Conservation (phyloP, 2,329 filamentous ascomycete species). For the Myriosclerotinia curreyana region DNA sequence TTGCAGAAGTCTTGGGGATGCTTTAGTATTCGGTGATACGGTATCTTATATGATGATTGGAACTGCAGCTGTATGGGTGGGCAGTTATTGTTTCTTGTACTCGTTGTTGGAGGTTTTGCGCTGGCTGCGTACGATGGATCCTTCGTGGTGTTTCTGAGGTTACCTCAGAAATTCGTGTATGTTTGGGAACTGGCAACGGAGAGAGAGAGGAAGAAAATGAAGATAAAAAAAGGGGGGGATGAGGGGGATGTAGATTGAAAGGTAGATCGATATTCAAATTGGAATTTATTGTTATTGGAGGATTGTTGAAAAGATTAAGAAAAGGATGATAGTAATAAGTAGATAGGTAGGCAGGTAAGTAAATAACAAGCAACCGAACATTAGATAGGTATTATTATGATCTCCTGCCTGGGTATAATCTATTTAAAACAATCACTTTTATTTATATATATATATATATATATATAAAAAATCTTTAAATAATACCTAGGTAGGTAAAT, state of each 20-base stretch:
- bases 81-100: slow-evolving; percentile 9
- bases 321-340: too few species aligned
- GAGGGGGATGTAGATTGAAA: not conserved
- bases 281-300: not conserved
- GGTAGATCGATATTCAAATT: not conserved
- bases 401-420: too few species aligned
- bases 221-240: too few species aligned
- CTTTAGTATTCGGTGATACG: slow-evolving; percentile 13
- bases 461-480: too few species aligned
- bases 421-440: too few species aligned
- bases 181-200: not conserved
- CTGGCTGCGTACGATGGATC: slow-evolving; percentile 13
- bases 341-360: too few species aligned
- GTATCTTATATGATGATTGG: slow-evolving; percentile 15
- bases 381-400: too few species aligned
- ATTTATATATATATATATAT: too few species aligned
- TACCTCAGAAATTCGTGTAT: not conserved
- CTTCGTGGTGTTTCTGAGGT: slow-evolving; percentile 11
- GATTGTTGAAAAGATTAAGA: too few species aligned
- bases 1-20: not conserved
- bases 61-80: slow-evolving; percentile 1
- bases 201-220: not conserved
- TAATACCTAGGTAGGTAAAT: too few species aligned
- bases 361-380: too few species aligned
- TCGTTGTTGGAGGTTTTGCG: slow-evolving; percentile 15